Conservation (phyloP, 768 basidiomycete species). For the Suillus occidentalis region DNA sequence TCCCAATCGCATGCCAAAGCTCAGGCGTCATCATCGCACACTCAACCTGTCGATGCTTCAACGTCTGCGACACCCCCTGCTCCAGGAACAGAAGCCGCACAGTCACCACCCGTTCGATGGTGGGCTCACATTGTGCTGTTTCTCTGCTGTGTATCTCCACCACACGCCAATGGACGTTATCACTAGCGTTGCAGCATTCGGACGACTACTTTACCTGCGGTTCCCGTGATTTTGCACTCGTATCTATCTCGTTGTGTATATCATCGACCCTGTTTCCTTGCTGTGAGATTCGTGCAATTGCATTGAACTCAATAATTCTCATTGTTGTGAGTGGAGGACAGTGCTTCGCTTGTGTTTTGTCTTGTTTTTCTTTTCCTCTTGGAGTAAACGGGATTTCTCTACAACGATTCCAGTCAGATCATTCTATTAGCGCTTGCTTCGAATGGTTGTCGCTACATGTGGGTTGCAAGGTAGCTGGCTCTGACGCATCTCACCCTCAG, state of each 20-base stretch:
- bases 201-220: background rate
- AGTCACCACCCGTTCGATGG: background rate
- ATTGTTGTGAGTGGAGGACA: too few relatives aligned
- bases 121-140: background rate
- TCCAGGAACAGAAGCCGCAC: background rate
- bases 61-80: background rate
- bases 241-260: background rate
- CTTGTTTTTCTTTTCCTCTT: too few relatives aligned
- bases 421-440: too few relatives aligned
- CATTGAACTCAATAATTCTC: too few relatives aligned
- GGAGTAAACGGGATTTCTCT: too few relatives aligned
- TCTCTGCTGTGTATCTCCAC: background rate
- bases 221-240: background rate
- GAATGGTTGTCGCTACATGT: too few relatives aligned
- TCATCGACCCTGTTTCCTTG: background rate
- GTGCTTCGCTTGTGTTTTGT: too few relatives aligned
- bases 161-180: background rate
- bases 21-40: background rate
- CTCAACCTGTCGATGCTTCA: background rate
- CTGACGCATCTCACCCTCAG: too few relatives aligned
- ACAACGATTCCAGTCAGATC: too few relatives aligned
- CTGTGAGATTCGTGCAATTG: too few relatives aligned
- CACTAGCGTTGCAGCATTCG: background rate
- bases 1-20: background rate
- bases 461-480: too few relatives aligned